Evolutionary conservation across 805 yeast genomes (phyloP).

Genomic region (Barnettozyma californica): DNA sequence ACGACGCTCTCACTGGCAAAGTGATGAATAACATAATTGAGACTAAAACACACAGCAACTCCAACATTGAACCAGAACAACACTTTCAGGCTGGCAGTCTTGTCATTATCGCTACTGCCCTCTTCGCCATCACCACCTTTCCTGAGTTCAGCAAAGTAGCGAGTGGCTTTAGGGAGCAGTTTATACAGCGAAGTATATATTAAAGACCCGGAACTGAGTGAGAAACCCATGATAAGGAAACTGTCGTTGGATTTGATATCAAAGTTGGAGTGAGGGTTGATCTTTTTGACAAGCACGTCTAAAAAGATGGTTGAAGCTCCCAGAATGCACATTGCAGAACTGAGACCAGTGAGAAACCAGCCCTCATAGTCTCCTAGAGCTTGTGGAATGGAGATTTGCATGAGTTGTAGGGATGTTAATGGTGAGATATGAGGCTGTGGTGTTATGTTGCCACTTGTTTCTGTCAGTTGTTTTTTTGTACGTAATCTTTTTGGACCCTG

Average conservation of each 20-base stretch:
- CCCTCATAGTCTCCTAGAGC: conserved; percentile 34
- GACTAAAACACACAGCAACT: conserved; percentile 46
- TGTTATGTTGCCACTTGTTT: not conserved
- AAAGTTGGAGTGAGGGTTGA: conserved; percentile 44
- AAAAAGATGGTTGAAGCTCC: conserved; percentile 66
- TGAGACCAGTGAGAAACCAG: conserved; percentile 58
- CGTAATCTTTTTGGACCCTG: not conserved
- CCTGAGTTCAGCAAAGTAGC: conserved; percentile 32
- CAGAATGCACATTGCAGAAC: conserved; percentile 63
- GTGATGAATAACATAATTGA: conserved; percentile 66
- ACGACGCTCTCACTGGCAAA: conserved; percentile 77
- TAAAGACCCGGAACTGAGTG: conserved; percentile 79
- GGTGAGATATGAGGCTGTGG: too few relatives aligned
- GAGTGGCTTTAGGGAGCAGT: conserved; percentile 63
- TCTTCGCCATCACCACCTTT: conserved; percentile 17
- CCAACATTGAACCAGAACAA: conserved; percentile 54
- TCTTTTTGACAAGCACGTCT: conserved; percentile 46
- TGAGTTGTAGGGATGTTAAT: not conserved
- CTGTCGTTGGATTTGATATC: conserved; percentile 51
- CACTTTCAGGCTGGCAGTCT: conserved; percentile 27
- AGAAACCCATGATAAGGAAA: conserved; percentile 68
- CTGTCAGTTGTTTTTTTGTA: not conserved
- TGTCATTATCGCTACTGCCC: conserved; percentile 7
- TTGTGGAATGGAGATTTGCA: not conserved
- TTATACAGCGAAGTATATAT: conserved; percentile 71